Evolutionary conservation across 495 filamentous ascomycete genomes (phyloP).

Genomic region (Talaromyces ruber): DNA sequence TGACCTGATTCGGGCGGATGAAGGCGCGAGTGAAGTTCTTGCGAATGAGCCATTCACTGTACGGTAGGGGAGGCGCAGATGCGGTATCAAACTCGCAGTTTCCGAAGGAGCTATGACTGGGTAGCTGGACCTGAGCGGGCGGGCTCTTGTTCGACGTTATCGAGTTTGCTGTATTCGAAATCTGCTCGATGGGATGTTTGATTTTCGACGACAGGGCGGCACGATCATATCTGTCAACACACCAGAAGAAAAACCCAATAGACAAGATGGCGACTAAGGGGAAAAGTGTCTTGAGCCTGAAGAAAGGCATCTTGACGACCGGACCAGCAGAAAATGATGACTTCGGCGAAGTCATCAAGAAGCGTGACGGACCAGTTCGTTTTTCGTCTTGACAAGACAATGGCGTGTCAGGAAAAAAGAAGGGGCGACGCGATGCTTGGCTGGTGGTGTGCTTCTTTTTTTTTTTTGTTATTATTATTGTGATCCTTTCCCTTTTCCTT

Average conservation of each 20-base stretch:
- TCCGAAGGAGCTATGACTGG: conserved; percentile 5
- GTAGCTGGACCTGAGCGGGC: conserved; percentile 14
- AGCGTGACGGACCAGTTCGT: conserved; percentile 9
- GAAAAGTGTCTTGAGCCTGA: conserved; percentile 37
- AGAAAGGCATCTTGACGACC: conserved; percentile 34
- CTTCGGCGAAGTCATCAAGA: conserved; percentile 12
- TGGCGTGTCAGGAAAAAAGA: not conserved
- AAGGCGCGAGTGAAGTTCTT: conserved; percentile 43
- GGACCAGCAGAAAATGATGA: conserved; percentile 14
- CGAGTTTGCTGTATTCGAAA: conserved; percentile 5
- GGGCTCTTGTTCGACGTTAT: conserved; percentile 78
- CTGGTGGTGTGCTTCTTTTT: conserved; percentile 2
- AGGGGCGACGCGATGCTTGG: not conserved
- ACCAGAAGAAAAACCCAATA: conserved; percentile 39
- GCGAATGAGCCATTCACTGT: conserved; percentile 37
- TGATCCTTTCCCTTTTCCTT: conserved; percentile 7
- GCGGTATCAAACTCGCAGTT: conserved; percentile 30
- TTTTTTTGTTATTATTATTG: conserved; percentile 5
- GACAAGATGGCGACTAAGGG: conserved; percentile 35
- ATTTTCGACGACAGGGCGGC: conserved; percentile 32
- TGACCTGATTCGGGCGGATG: conserved; percentile 33
- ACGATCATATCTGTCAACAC: conserved; percentile 35
- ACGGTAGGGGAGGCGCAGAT: conserved; percentile 28
- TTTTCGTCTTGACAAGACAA: not conserved
- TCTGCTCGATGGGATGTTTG: conserved; percentile 30